Base-by-base conservation (phyloP, 2,329 filamentous ascomycete genomes). In the Fusarium foetens region DNA sequence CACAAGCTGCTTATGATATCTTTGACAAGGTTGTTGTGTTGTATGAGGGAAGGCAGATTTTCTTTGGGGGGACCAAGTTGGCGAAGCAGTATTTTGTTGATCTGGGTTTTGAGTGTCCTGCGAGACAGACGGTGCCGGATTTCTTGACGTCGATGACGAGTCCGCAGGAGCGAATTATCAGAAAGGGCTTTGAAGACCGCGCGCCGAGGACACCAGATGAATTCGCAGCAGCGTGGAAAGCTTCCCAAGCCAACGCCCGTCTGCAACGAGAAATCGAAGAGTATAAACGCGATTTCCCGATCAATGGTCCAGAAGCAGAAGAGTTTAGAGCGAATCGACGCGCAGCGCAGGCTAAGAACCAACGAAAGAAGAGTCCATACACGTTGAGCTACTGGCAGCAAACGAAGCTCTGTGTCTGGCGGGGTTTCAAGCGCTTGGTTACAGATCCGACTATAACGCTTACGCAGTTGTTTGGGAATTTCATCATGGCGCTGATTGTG, bases 11-110 rank as follows among this genome's bases (percentile, higher is more conserved):
- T 6, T 79, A 79, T 29, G 73, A 80, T 66, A 78, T 90, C 3
- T 92, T 93, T 66, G 91, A 93, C 80, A 93, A 93, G 77, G 91
- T 89, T 0, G 79, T 91, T 6, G 83, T 93, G 3, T 84, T 93
- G 3, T 91, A 93, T 74, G 88, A 92, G 70, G 91, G 91, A 5
- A 87, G 88, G 57, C 90, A 92, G 73, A 89, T 92, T 54, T 93
- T 73, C 70, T 79, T 79, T 35, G 78, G 78, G 1, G 58, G 58
- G 4, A 72, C 75, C 0, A 58, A 71, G 1, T 19, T 54, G 3
- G 78, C 78, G 5, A 78, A 74, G 51, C 45, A 70, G 13, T 79
- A 79, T 23, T 80, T 80, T 33, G 41, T 70, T 21, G 58, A 78
- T 29, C 60, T 80, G 58, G 91, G 91, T 0, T 94, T 92, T 68